Evolutionary conservation across 768 basidiomycete genomes (phyloP), one percentile per base, ranked within the genome.

Genomic region (Lactifluus pinguis): DNA sequence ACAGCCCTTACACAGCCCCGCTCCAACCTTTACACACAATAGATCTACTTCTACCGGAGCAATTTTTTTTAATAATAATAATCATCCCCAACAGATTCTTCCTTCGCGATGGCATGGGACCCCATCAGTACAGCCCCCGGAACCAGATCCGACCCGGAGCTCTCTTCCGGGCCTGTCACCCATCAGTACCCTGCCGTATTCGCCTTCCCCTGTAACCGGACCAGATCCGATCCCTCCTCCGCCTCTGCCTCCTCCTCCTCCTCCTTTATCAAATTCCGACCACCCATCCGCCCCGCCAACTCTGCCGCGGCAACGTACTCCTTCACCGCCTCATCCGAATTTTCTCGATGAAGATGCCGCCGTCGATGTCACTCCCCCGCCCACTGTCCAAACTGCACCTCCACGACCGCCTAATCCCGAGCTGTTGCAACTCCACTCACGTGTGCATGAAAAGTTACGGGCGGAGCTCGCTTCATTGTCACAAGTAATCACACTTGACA

Each of bases 361-460:
- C 17, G 62, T 56, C 14, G 65, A 69, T 74, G 65, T 63, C 66
- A 55, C 61, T 62, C 66, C 54, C 64, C 69, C 66, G 68, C 71
- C 69, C 3, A 69, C 68, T 38, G 67, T 63, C 9, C 59, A 68
- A 39, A 66, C 64, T 41, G 79, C 82, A 52, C 92, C 92, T 60
- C 87, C 86, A 45, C 86, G 90, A 30, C 92, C 92, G 19, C 89
- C 88, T 5, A 93, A 95, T 74, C 93, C 92, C 53, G 92, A 95
- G 69, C 79, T 97, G 14, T 78, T 97, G 61, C 82, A 80, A 19
- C 78, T 98, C 21, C 92, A 95, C 63, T 76, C 80, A 13, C 81
- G 82, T 67, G 82, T 97, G 45, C 86, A 92, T 70, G 79, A 82
- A 44, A 91, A 88, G 70, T 70, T 99, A 48, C 74, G 79, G 49